A percentile compares a stretch with the other conserved stretches of the same genome.
phyloP scores from a whole-genome alignment of 2,329 filamentous ascomycete genomes.

The Arthrobotrys pseudoclavata region DNA sequence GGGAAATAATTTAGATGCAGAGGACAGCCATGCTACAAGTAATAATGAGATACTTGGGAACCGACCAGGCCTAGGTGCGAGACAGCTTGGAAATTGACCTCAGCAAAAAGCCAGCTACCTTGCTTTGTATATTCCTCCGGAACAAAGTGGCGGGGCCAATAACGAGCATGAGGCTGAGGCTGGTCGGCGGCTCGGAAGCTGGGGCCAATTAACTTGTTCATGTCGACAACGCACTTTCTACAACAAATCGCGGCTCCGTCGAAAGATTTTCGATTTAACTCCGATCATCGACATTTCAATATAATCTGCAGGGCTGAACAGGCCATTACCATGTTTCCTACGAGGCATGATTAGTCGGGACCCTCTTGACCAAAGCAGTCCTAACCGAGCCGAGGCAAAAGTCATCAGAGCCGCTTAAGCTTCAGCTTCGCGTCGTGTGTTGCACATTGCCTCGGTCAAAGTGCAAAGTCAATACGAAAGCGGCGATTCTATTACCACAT shows the following conservation, averaged over 20 bases:
- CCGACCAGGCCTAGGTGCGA: too few species aligned
- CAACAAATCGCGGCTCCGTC: not conserved
- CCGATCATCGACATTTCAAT: not conserved
- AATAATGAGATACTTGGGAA: too few species aligned
- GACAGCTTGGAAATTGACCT: too few species aligned
- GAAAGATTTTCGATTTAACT: not conserved
- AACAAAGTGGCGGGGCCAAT: too few species aligned
- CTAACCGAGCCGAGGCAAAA: slow-evolving; percentile 33
- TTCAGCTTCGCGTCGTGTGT: not conserved
- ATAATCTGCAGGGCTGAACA: not conserved
- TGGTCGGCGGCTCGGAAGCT: too few species aligned
- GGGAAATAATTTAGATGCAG: too few species aligned
- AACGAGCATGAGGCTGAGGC: too few species aligned
- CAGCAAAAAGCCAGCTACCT: too few species aligned
- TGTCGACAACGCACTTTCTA: not conserved
- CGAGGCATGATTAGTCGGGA: not conserved
- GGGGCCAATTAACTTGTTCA: not conserved
- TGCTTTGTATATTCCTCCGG: too few species aligned
- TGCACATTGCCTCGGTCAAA: slow-evolving; percentile 22
- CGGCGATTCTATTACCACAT: slow-evolving; percentile 20
- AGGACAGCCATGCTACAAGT: too few species aligned
- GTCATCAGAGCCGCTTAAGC: not conserved
- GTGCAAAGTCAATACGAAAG: not conserved
- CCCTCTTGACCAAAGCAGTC: not conserved
- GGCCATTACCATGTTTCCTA: too few species aligned